These are phyloP conservation scores for Tulasnella sp. DNA, from an alignment of 768 basidiomycete species.

Conservation along the genomic window DNA sequence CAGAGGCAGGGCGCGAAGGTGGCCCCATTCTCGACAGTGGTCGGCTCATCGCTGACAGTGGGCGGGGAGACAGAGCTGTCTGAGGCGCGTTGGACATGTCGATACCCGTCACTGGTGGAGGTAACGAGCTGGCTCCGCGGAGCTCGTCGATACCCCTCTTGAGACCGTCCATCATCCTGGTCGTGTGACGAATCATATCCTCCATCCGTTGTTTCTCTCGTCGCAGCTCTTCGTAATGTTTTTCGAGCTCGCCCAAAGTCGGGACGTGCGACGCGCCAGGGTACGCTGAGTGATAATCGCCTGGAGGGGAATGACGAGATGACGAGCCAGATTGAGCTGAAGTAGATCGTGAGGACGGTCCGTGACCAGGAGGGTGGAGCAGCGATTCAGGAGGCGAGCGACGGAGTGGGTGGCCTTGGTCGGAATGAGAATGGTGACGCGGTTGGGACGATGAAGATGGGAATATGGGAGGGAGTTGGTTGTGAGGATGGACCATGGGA, in stretches of 20 bases:
- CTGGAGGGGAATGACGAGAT: constrained; percentile 9
- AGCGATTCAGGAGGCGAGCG: neutral
- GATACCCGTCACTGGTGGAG: neutral
- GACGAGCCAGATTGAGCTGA: neutral
- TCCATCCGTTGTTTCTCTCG: constrained; percentile 54
- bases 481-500: constrained; percentile 6
- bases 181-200: constrained; percentile 66
- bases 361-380: neutral
- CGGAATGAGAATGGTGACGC: constrained; percentile 1
- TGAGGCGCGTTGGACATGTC: neutral
- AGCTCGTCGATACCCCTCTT: constrained; percentile 70
- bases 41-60: neutral
- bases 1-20: constrained; percentile 3
- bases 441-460: neutral
- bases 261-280: constrained; percentile 25
- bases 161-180: constrained; percentile 57
- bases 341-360: neutral
- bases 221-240: constrained; percentile 54
- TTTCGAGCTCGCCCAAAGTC: constrained; percentile 50
- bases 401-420: neutral
- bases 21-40: constrained; percentile 1
- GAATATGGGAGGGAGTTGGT: constrained; percentile 6
- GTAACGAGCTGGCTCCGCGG: constrained; percentile 26
- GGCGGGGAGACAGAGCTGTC: neutral
- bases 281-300: neutral